Evolutionary conservation across 1,284 basidiomycete species (phyloP), one percentile per base, ranked within the genome.

Genomic region (Moesziomyces sp.): DNA sequence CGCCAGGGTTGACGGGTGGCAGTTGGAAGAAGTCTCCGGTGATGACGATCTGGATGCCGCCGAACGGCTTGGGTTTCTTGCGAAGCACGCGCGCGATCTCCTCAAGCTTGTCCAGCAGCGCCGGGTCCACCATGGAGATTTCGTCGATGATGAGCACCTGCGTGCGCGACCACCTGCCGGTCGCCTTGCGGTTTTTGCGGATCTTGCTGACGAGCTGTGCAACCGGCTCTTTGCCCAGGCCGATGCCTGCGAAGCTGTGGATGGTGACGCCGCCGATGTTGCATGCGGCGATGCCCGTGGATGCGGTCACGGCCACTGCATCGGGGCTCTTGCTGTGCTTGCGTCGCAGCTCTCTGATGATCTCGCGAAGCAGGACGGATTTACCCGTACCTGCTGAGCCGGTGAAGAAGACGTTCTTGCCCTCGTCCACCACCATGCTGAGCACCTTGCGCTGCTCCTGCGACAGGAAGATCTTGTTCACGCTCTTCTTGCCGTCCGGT

Each of bases 1-100:
- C 58, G n/a, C 55, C 88, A 67, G 55, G 80, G 80, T 88, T 87
- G 7, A 99, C 94, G 0, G 97, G 96, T 1, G 97, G 97, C 7
- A 99, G 87, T 84, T 99, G 95, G 85, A 93, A 97, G 85, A 98
- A 99, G 83, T 99, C 95, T 23, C 95, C 95, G 0, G 93, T 95
- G 14, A 97, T 88, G 67, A 95, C 89, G 64, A 99, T 86, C 90
- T 95, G 90, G 34, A 99, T 95, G 1, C 95, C 96, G n/a, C 97
- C 96, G 73, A 97, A 99, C 0, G 95, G 73, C 61, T 86, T 89
- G 62, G 69, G 64, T 46, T 63, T 71, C 79, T 90, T 91, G 75
- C 93, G 88, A 23, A 93, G 65, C 0, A 86, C 85, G 28, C 87
- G 86, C 13, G 88, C 92, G 52, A 94, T 89, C 26, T 88, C 86